Base-by-base conservation (phyloP, 164 flowering plant species). In the Stephania cephalantha region DNA sequence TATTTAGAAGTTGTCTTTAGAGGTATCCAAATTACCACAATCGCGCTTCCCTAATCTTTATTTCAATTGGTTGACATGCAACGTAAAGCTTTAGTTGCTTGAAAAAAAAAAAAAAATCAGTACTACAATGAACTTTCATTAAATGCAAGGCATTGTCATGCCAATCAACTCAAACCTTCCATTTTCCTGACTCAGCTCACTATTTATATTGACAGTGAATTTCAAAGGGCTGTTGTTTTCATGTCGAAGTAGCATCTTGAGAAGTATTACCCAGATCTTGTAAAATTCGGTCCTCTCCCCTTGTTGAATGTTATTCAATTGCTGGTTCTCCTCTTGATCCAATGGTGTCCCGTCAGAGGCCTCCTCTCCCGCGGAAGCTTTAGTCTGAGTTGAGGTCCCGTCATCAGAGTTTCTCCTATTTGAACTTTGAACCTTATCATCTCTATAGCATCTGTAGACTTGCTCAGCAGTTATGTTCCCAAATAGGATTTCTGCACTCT, bases 401-500 rank as follows among this genome's bases (percentile, higher is more conserved):
- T 73, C 63, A 69, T 29, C 52, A 73, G 68, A 75, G 74, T 70
- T 73, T 42, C 58, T 52, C 50, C 18, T 5, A 61, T 30, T 69
- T 20, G 35, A 50, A 42, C 30, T 72, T 53, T 58, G 70, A 25
- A 18, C 58, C 31, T 67, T 76, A 45, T 80, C 75, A 55, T 18
- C 73, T 74, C 52, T 79, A 70, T 78, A 87, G 82, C 86, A 80
- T 35, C 55, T 46, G 68, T 85, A 76, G 46, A 90, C 90, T 65
- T 65, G 83, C 75, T 88, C 92, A 50, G 97, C 97, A 55, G 73
- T 77, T 66, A 92, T 85, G 80, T 86, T 86, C 71, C 89, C 97
- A 79, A 90, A 92, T 76, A 92, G 79, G 48, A 88, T 35, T 79
- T 90, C 92, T 46, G 97, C 97, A 44, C 89, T 89, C 77, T 82